Conservation (phyloP, 1,139 yeast species). For the Suhomyces terraborum region DNA sequence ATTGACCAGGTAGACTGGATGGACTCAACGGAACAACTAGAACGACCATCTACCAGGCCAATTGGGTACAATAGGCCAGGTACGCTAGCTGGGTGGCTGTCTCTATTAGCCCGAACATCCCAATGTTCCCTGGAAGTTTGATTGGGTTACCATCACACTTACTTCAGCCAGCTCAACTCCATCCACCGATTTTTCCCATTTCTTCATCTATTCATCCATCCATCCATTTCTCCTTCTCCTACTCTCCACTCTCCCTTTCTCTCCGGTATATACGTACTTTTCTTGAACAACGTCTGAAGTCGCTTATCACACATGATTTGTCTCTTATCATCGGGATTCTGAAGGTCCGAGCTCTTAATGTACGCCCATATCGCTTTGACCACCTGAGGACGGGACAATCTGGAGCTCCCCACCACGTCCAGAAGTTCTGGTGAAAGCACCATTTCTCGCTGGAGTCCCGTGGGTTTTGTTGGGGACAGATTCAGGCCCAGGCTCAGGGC, state of each 20-base stretch:
- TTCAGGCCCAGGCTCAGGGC: background rate
- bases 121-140: no score
- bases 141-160: no score
- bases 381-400: slow-evolving; percentile 65
- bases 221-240: background rate
- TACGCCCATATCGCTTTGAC: slow-evolving; percentile 76
- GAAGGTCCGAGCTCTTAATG: slow-evolving; percentile 64
- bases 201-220: no score
- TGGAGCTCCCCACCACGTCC: slow-evolving; percentile 41
- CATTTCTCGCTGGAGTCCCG: slow-evolving; percentile 41
- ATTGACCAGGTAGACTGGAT: no score
- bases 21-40: no score
- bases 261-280: slow-evolving; percentile 30
- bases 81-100: no score
- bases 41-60: no score
- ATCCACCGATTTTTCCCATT: no score
- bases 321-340: slow-evolving; percentile 68
- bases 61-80: no score
- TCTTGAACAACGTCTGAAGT: slow-evolving; percentile 59
- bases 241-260: background rate
- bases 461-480: slow-evolving; percentile 18
- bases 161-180: no score
- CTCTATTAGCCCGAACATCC: no score
- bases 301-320: slow-evolving; percentile 69
- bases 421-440: slow-evolving; percentile 54